Conservation (phyloP, 139 green algal species). For the Coelastrella sp. region DNA sequence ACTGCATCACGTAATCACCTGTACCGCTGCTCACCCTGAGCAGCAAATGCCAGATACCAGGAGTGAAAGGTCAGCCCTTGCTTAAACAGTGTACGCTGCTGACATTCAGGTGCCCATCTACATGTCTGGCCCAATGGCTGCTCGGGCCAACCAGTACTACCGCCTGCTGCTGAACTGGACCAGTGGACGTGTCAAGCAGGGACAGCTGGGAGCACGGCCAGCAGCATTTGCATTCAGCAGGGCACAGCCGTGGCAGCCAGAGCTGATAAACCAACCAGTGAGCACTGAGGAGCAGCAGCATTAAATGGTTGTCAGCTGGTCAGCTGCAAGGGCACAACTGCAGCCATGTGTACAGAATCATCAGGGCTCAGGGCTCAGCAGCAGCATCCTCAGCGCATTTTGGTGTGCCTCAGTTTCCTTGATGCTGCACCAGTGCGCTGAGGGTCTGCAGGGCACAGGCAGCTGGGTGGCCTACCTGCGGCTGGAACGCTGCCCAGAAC, state of each 20-base stretch:
- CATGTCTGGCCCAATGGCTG: constrained; percentile 68
- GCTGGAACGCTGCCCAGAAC: too few relatives aligned
- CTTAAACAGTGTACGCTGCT: not conserved
- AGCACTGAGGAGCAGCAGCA: not conserved
- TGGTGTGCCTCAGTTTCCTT: too few relatives aligned
- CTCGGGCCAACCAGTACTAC: constrained; percentile 74
- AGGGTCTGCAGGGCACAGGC: not conserved
- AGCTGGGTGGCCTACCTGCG: not conserved
- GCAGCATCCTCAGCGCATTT: too few relatives aligned
- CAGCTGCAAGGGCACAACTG: too few relatives aligned
- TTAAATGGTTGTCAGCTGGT: too few relatives aligned
- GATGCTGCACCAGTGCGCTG: too few relatives aligned
- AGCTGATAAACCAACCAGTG: not conserved
- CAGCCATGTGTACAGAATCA: too few relatives aligned
- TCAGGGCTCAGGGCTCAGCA: too few relatives aligned
- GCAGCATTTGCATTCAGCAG: not conserved
- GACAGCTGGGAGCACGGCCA: constrained; percentile 24
- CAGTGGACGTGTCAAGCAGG: constrained; percentile 12
- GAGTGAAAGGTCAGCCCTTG: too few relatives aligned
- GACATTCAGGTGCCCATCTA: constrained; percentile 70
- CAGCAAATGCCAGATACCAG: too few relatives aligned
- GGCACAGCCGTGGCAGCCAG: not conserved
- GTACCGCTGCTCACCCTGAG: not conserved
- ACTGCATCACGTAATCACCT: too few relatives aligned
- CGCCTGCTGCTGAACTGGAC: constrained; percentile 67